Base-by-base conservation (phyloP, 768 basidiomycete genomes). In the Brasilioporus rufonigricans region DNA sequence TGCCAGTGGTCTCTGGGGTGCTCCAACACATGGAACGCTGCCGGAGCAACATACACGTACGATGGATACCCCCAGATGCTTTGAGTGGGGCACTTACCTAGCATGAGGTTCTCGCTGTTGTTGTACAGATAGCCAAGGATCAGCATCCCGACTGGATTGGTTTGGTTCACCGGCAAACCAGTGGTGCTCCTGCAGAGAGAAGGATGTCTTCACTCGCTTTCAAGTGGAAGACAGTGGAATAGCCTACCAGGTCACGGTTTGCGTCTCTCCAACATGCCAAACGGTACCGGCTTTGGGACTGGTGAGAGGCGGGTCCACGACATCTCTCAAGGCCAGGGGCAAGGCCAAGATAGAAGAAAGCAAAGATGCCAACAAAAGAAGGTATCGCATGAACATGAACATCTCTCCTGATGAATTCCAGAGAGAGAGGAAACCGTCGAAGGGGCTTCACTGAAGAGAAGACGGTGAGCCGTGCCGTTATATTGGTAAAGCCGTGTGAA, bases 181-280 rank as follows among this genome's bases (percentile, higher is more conserved):
- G 65, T 50, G 21, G 61, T 55, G 43, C 52, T 60, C 60, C 61
- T 61, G n/a, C n/a, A 35, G 9, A 8, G n/a, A 78, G 65, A 76
- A 74, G 53, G 48, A 24, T 58, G 66, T 40, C 59, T 67, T 29
- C 73, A 68, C 61, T 50, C 75, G 35, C 73, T 74, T 10, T 31
- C 32, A 12, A 33, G 7, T 18, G n/a, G 19, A 44, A n/a, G 21
- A 44, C 11, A 10, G 31, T 1, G n/a, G 44, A 38, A 23, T 0
- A 19, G 57, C 72, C n/a, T 60, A 77, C 81, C 81, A 83, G 19
- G 79, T 81, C 19, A 83, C 80, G 10, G 73, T 80, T 48, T 79
- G 66, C 2, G 57, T 68, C 48, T 76, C 53, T 6, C 79, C 78
- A 13, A 77, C 70, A 26, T 65, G 62, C 82, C 80, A 82, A 27